Evolutionary conservation across 257 asterid genomes (phyloP), one percentile per base, ranked within the genome.

Genomic region (Solanum tacnaense): DNA sequence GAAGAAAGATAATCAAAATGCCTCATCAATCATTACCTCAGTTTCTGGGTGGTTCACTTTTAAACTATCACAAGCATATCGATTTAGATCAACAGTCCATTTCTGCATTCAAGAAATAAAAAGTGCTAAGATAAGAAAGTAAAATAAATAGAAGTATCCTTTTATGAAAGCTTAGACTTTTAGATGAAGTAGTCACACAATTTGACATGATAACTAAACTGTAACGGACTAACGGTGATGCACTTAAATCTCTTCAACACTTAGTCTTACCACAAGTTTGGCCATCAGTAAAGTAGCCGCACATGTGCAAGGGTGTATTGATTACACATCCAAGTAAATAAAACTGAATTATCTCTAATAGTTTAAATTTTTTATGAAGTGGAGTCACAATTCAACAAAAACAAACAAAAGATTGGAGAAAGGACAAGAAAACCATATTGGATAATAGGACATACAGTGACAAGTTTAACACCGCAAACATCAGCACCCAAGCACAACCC

Each of bases 1-100:
- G 15, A 15, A 65, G 20, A 49, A 32, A 36, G 49, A 72, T 49
- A 12, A 31, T 21, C 88, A 72, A 3, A 46, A 27, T 20, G 4
- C 13, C 65, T 6, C 27, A 85, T 71, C 23, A 31, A 18, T 88
- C 56, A 76, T n/a, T 79, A 96, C 99, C 96, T 93, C 90, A 0
- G 98, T 94, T 89, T 94, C 96, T 1, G 97, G 98, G 72, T 96
- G 99, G 71, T 95, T 96, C 60, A 92, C 87, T 71, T 76, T 93
- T 60, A 96, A 90, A 72, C 98, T 95, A 32, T 92, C 91, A 89
- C 98, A 95, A 12, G 99, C 99, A 88, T 89, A 72, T 23, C 73
- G 38, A 68, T 95, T 95, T 12, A 92, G n/a, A 84, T 96, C 98
- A 74, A 96, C 94, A 3, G 98, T 98, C 99, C 99, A 96, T 96